Percentiles rank a stretch among this genome's conserved stretches.
These are phyloP conservation scores for Leptoxyphium fumago DNA, from an alignment of 2,329 filamentous ascomycete genomes.

Conservation along the genomic window DNA sequence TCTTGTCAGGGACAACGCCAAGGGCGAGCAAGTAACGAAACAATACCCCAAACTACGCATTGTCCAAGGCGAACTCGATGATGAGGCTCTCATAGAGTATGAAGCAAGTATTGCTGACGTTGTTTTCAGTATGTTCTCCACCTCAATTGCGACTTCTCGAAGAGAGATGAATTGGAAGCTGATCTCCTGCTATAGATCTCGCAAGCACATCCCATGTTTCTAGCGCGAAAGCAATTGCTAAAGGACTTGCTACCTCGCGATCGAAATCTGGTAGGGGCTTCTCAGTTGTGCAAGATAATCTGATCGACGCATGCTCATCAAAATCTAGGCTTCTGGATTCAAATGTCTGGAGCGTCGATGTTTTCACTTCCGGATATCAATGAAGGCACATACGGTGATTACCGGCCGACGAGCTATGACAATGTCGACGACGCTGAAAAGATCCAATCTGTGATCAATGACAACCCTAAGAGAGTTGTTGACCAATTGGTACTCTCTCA, in stretches of 20 bases:
- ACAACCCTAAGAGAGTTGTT: constrained; percentile 34
- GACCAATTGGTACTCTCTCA: constrained; percentile 51
- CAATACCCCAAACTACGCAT: constrained; percentile 2
- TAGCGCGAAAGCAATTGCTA: too few relatives aligned
- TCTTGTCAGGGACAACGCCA: constrained; percentile 1
- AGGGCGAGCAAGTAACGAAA: constrained; percentile 3
- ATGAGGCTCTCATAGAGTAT: constrained; percentile 1
- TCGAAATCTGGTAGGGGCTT: too few relatives aligned
- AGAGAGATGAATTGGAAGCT: too few relatives aligned
- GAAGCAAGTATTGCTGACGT: constrained; percentile 3
- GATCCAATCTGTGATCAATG: constrained; percentile 1
- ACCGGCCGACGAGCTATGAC: constrained; percentile 34
- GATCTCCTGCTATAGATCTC: too few relatives aligned
- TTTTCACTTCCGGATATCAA: constrained; percentile 34
- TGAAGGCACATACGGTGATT: constrained; percentile 29
- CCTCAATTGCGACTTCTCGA: too few relatives aligned
- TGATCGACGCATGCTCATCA: too few relatives aligned
- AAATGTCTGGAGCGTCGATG: constrained; percentile 41
- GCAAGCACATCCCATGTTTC: too few relatives aligned
- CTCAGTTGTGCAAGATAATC: too few relatives aligned
- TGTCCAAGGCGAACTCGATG: constrained; percentile 6
- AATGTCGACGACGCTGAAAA: constrained; percentile 23
- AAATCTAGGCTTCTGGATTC: constrained; percentile 21
- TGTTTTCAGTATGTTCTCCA: constrained; percentile 2
- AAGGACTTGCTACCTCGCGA: too few relatives aligned